phyloP scores from a whole-genome alignment of 441 rosid genomes.

The Erodium trifolium region DNA sequence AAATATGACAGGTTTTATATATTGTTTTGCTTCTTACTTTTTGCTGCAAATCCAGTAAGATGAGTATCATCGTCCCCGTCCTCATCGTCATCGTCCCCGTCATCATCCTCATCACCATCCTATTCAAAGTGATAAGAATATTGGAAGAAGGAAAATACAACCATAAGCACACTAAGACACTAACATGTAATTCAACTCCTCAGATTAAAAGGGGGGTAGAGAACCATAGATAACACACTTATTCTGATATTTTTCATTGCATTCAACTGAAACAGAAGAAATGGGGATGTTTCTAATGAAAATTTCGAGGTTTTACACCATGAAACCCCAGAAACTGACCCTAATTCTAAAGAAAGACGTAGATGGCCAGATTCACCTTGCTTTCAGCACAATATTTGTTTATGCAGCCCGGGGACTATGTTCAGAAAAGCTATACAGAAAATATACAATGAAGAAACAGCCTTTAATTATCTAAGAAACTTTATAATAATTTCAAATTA shows the following conservation, averaged over 20 bases:
- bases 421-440: background rate
- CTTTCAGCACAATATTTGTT: background rate
- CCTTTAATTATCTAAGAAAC: background rate
- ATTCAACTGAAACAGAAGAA: background rate
- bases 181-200: background rate
- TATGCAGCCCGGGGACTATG: no score
- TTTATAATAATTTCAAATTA: background rate
- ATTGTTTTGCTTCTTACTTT: conserved; percentile 38
- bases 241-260: background rate
- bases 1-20: conserved; percentile 9
- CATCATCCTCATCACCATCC: conserved; percentile 28
- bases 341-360: background rate
- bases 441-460: background rate
- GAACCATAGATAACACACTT: background rate
- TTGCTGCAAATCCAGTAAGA: conserved; percentile 42
- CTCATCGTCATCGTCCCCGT: conserved; percentile 27
- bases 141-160: background rate
- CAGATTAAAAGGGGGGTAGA: background rate
- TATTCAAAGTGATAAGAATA: conserved; percentile 8
- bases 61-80: conserved; percentile 36
- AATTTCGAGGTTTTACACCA: background rate
- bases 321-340: background rate
- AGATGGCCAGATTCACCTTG: background rate
- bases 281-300: background rate
- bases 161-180: background rate